Evolutionary conservation across 2,329 filamentous ascomycete species (phyloP).

Genomic region (Arthroderma sp.): DNA sequence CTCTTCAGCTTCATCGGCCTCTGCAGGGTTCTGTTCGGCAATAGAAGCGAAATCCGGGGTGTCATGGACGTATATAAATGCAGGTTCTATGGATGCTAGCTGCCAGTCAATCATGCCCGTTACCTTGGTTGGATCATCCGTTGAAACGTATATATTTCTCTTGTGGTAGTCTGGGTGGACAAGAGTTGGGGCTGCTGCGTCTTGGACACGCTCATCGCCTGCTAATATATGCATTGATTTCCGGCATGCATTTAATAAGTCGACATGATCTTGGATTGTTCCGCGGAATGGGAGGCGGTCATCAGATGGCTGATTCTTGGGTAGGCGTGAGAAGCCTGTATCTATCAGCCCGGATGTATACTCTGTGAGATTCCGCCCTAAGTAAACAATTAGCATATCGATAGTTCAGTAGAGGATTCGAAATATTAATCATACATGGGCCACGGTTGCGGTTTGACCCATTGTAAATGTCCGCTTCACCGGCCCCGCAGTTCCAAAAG

Average conservation of each 20-base stretch:
- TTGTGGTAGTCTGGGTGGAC: slow-evolving; percentile 25
- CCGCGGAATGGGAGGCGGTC: slow-evolving; percentile 13
- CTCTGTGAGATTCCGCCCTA: slow-evolving; percentile 6
- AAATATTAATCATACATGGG: too few relatives aligned
- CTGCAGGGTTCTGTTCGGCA: slow-evolving; percentile 14
- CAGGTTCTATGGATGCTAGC: slow-evolving; percentile 21
- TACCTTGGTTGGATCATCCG: slow-evolving; percentile 21
- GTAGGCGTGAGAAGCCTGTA: slow-evolving; percentile 11
- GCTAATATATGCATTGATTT: slow-evolving; percentile 17
- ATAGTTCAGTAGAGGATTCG: too few relatives aligned
- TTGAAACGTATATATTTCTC: slow-evolving; percentile 26
- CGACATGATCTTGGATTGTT: slow-evolving; percentile 10
- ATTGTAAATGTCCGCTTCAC: slow-evolving; percentile 11
- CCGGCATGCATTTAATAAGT: slow-evolving; percentile 14
- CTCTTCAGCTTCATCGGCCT: slow-evolving; percentile 12
- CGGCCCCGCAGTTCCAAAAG: slow-evolving; percentile 14
- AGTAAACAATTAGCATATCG: too few relatives aligned
- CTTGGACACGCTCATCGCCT: slow-evolving; percentile 17
- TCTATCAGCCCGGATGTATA: slow-evolving; percentile 14
- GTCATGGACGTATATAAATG: slow-evolving; percentile 19
- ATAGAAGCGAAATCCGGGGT: slow-evolving; percentile 16
- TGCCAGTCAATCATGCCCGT: slow-evolving; percentile 28
- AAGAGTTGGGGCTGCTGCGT: slow-evolving; percentile 14
- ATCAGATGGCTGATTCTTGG: background rate
- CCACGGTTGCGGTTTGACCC: slow-evolving; percentile 8